Evolutionary conservation across 345 rosid species (phyloP).

Genomic region (Ricinus communis): DNA sequence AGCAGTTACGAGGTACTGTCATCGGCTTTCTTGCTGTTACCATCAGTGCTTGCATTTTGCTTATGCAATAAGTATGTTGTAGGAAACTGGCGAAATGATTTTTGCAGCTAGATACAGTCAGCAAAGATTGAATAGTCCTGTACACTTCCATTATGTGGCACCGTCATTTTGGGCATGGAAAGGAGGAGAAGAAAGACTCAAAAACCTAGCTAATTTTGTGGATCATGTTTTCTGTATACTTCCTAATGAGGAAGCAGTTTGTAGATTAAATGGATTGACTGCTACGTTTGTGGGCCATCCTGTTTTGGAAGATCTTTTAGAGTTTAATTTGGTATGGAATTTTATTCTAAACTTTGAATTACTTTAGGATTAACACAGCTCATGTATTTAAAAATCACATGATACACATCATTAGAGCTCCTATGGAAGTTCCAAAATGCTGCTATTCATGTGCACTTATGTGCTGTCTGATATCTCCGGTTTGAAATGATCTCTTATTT

Average conservation of each 20-base stretch:
- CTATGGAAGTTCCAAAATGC: neutral
- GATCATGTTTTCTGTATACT: conserved; percentile 93
- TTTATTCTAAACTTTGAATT: conserved; percentile 6
- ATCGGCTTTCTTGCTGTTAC: conserved; percentile 17
- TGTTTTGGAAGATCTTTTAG: conserved; percentile 72
- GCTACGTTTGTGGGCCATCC: conserved; percentile 93
- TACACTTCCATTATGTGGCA: conserved; percentile 86
- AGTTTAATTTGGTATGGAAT: conserved; percentile 47
- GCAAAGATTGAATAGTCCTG: conserved; percentile 34
- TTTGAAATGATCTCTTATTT: neutral
- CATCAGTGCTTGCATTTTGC: conserved; percentile 19
- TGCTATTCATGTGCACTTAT: neutral
- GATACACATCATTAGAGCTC: neutral
- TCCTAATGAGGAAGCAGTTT: conserved; percentile 66
- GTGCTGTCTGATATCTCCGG: neutral
- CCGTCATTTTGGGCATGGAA: conserved; percentile 99
- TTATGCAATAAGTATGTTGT: conserved; percentile 32
- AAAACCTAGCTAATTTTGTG: conserved; percentile 59
- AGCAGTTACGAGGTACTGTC: conserved; percentile 64
- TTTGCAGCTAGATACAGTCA: conserved; percentile 75
- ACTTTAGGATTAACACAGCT: neutral
- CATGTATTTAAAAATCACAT: neutral
- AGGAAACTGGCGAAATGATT: conserved; percentile 47
- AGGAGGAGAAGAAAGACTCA: conserved; percentile 86
- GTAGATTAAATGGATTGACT: conserved; percentile 60